These are phyloP conservation scores for Cymbopogon citratus DNA, from an alignment of 176 grass and related monocot species.

Conservation along the genomic window DNA sequence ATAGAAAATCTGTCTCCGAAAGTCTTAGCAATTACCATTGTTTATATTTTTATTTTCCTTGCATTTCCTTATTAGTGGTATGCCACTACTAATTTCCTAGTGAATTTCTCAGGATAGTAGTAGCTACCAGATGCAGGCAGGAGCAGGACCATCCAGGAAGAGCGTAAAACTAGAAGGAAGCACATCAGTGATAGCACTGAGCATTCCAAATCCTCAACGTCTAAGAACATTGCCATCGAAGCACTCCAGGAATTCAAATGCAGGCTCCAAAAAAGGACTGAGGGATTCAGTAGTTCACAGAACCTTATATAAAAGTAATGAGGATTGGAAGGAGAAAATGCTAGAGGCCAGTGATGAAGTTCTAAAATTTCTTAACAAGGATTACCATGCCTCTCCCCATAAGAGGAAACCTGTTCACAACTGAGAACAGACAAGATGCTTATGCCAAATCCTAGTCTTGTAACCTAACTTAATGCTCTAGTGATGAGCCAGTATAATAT, in stretches of 20 bases:
- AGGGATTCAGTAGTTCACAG: neutral
- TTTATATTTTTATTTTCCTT: neutral
- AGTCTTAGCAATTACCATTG: neutral
- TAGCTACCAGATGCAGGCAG: slow-evolving; percentile 16
- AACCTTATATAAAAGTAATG: slow-evolving; percentile 3
- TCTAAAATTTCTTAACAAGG: slow-evolving; percentile 40
- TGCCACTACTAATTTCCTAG: slow-evolving; percentile 6
- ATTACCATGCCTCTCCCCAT: slow-evolving; percentile 24
- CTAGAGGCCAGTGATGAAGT: slow-evolving; percentile 42
- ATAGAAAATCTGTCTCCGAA: neutral
- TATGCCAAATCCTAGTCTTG: neutral
- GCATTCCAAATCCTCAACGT: slow-evolving; percentile 14
- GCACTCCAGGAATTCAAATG: slow-evolving; percentile 6
- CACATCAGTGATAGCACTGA: slow-evolving; percentile 8
- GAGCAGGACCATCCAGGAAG: slow-evolving; percentile 3
- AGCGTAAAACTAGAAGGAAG: slow-evolving; percentile 16
- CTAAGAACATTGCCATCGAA: slow-evolving; percentile 21
- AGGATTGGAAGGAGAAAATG: slow-evolving; percentile 40
- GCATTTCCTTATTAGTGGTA: neutral
- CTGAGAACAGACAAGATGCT: neutral
- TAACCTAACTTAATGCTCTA: slow-evolving; percentile 6
- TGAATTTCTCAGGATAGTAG: slow-evolving; percentile 32
- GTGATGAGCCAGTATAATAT: neutral
- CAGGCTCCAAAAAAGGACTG: slow-evolving; percentile 1
- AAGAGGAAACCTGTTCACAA: slow-evolving; percentile 37